Base-by-base conservation (phyloP, 768 basidiomycete species). In the Lenzites betulinus region DNA sequence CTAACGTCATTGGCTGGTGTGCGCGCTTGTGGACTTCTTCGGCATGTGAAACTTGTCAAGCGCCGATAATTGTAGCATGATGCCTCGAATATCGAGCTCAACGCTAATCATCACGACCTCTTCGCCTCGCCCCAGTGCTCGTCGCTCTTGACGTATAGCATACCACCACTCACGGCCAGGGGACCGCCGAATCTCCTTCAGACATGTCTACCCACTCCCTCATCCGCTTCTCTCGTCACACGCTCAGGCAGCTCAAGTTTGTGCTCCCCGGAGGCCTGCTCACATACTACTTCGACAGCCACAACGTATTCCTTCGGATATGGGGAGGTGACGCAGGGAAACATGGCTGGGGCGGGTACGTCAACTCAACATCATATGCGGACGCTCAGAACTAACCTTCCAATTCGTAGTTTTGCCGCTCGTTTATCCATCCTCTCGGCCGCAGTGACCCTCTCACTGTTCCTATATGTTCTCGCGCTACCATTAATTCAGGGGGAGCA, bases 171-270 rank as follows among this genome's bases (percentile, higher is more conserved):
- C 26, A 36, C 49, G 33, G 33, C 51, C 2, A 20, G 47, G 38
- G 55, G 11, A 36, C 46, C 23, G 16, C 52, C 25, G 23, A 41
- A 28, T 15, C 26, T n/a, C 30, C 28, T 23, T n/a, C 33, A n/a
- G 42, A 30, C 51, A 68, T 68, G 69, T 65, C 66, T 36, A 58
- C 56, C 20, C 56, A 48, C 30, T 62, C 65, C 6, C 55, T 67
- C 54, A 69, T 62, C 62, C 72, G 61, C 30, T 67, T 78, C 44
- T 77, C 77, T 35, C 70, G 75, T 57, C 86, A 91, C 70, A 82
- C 85, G 1, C 69, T 83, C 57, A 80, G 82, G 51, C 90, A 91
- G 75, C 81, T 92, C 69, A 89, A 91, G 69, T 85, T 91, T 56
- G 83, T 90, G 47, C 67, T 91, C 12, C 89, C 90, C n/a, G 90